phyloP scores from a whole-genome alignment of 352 stramenopile genomes.

The Phytophthora citricola region DNA sequence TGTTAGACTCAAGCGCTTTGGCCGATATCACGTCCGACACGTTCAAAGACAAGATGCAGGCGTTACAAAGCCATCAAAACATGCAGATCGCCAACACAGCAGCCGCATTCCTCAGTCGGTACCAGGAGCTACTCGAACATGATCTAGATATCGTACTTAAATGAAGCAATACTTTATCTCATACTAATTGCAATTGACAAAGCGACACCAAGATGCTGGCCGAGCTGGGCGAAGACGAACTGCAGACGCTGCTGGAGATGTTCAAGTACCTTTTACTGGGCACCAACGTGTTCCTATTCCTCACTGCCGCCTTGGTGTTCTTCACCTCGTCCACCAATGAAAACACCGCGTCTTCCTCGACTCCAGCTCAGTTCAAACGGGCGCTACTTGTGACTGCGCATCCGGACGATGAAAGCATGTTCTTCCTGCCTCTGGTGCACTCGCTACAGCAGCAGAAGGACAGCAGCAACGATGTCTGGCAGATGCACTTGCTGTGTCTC shows the following conservation, averaged over 20 bases:
- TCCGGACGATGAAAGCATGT: constrained; percentile 98
- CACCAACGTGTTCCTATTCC: constrained; percentile 67
- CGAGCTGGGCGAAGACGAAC: constrained; percentile 30
- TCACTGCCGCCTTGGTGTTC: constrained; percentile 49
- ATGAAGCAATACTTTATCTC: neutral
- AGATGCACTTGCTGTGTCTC: constrained; percentile 91
- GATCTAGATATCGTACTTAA: constrained; percentile 27
- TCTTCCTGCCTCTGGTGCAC: constrained; percentile 93
- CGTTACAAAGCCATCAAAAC: constrained; percentile 39
- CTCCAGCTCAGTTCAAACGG: constrained; percentile 34
- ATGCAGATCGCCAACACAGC: constrained; percentile 63
- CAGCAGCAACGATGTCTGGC: constrained; percentile 39
- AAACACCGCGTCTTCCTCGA: constrained; percentile 1
- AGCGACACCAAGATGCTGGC: constrained; percentile 24
- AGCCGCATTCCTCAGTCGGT: constrained; percentile 44
- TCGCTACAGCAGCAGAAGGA: constrained; percentile 48
- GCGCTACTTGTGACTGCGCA: constrained; percentile 94
- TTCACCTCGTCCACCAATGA: constrained; percentile 21
- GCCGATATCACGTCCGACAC: constrained; percentile 43
- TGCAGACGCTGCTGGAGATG: constrained; percentile 56
- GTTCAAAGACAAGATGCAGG: constrained; percentile 40
- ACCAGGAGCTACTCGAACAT: constrained; percentile 43
- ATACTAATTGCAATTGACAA: constrained; percentile 31
- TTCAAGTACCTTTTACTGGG: constrained; percentile 68
- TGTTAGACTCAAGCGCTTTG: constrained; percentile 69